Evolutionary conservation across 2,329 filamentous ascomycete genomes (phyloP).

Genomic region (Xenosphaeropsis pyriputrescens): DNA sequence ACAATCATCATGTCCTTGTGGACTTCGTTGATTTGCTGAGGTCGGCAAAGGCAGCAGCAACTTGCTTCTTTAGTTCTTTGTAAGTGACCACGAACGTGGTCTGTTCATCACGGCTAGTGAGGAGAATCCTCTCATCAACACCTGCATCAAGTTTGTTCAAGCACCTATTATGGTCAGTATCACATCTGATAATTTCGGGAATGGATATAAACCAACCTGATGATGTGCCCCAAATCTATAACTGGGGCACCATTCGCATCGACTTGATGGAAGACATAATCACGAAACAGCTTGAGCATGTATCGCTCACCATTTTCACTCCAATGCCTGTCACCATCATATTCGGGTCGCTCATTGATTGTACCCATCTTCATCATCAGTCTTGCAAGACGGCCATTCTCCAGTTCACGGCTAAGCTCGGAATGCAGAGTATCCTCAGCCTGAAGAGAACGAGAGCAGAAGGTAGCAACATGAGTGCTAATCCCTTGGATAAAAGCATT

Average conservation of each 20-base stretch:
- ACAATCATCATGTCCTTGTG: neutral
- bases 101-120: constrained; percentile 84
- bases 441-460: constrained; percentile 69
- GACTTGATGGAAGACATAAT: constrained; percentile 95
- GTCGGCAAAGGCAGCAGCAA: constrained; percentile 41
- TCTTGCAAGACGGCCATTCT: constrained; percentile 76
- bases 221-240: constrained; percentile 74
- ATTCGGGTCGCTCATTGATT: constrained; percentile 82
- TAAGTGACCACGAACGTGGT: constrained; percentile 81
- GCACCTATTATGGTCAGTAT: constrained; percentile 23
- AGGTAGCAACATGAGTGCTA: constrained; percentile 58
- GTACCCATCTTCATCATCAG: constrained; percentile 70
- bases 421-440: constrained; percentile 60
- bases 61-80: constrained; percentile 65
- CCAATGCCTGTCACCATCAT: constrained; percentile 66
- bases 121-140: constrained; percentile 68
- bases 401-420: constrained; percentile 65
- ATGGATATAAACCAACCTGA: constrained; percentile 26
- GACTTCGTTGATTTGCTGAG: constrained; percentile 19
- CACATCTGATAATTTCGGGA: no score
- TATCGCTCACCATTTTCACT: constrained; percentile 88
- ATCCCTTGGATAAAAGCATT: constrained; percentile 70
- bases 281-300: constrained; percentile 84
- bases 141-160: constrained; percentile 90
- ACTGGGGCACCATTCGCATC: constrained; percentile 72